phyloP scores from a whole-genome alignment of 306 rosid species.

The Delonix regia region DNA sequence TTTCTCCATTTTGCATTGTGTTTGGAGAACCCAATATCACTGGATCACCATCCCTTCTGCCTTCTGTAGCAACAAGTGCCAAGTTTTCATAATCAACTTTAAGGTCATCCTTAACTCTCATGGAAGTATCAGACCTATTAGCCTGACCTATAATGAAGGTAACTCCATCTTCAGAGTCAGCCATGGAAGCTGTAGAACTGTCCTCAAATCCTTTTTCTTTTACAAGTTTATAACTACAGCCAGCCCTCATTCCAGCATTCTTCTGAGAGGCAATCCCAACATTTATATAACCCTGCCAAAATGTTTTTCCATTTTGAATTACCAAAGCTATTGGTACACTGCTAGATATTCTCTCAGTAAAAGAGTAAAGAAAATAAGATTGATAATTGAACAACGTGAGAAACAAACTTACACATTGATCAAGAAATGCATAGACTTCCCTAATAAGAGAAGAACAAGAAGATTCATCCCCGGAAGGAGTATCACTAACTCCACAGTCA shows the following conservation, averaged over 20 bases:
- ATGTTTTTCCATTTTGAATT: constrained; percentile 34
- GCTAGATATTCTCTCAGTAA: constrained; percentile 11
- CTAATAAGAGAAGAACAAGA: constrained; percentile 67
- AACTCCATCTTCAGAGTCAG: constrained; percentile 96
- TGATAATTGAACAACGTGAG: constrained; percentile 13
- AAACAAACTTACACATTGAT: constrained; percentile 83
- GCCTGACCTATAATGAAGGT: constrained; percentile 77
- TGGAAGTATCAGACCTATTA: constrained; percentile 52
- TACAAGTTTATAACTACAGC: constrained; percentile 62
- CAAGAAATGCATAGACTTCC: constrained; percentile 91
- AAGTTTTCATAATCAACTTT: constrained; percentile 38
- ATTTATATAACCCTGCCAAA: constrained; percentile 93
- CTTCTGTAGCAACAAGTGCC: constrained; percentile 49
- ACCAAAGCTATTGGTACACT: background rate
- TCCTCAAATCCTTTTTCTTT: constrained; percentile 66
- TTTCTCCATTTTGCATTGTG: constrained; percentile 45
- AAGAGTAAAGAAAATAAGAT: constrained; percentile 30
- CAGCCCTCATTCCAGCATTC: constrained; percentile 56
- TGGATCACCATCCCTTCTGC: constrained; percentile 31
- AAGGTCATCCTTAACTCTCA: constrained; percentile 49
- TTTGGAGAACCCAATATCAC: constrained; percentile 38
- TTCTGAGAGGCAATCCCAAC: constrained; percentile 90
- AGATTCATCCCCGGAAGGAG: constrained; percentile 56
- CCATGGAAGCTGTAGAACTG: constrained; percentile 65
- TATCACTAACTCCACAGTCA: constrained; percentile 81